Conservation (phyloP, 495 filamentous ascomycete species). For the Ascodesmis nigricans region DNA sequence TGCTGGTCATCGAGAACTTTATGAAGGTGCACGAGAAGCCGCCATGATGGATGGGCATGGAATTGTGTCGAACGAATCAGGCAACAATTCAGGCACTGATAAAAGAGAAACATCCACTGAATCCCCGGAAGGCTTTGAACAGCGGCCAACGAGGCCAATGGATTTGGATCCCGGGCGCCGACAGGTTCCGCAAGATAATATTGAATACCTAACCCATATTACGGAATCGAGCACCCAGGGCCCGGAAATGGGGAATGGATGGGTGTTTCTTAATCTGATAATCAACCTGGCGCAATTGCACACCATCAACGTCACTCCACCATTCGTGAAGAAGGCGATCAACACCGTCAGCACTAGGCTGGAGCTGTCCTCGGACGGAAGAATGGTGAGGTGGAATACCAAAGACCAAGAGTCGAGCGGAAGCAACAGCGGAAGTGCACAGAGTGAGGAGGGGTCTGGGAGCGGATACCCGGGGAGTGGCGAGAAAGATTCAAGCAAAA, state of each 20-base stretch:
- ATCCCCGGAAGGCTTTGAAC: conserved; percentile 26
- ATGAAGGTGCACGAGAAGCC: conserved; percentile 16
- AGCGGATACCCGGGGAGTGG: conserved; percentile 17
- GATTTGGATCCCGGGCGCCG: conserved; percentile 48
- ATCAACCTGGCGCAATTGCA: conserved; percentile 63
- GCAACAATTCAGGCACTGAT: conserved; percentile 8
- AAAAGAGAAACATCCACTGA: conserved; percentile 1
- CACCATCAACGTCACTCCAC: conserved; percentile 50
- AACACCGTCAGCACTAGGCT: conserved; percentile 41
- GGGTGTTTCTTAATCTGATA: conserved; percentile 65
- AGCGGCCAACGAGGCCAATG: conserved; percentile 47
- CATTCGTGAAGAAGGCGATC: conserved; percentile 48
- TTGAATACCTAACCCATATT: conserved; percentile 53
- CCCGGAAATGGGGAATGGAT: conserved; percentile 35
- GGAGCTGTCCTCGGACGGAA: conserved; percentile 49
- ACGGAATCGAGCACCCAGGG: conserved; percentile 24
- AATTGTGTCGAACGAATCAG: neutral
- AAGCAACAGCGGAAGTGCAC: conserved; percentile 30
- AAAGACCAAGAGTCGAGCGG: conserved; percentile 36
- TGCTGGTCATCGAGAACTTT: conserved; percentile 9
- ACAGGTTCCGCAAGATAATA: conserved; percentile 47
- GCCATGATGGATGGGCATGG: conserved; percentile 14
- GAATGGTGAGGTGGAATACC: conserved; percentile 51
- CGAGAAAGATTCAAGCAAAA: conserved; percentile 5
- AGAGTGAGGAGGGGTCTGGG: conserved; percentile 24